Percentiles rank a stretch among this genome's conserved stretches.
These are phyloP conservation scores for Cordyceps cateniannulata DNA, from an alignment of 2,329 filamentous ascomycete genomes.

Conservation along the genomic window DNA sequence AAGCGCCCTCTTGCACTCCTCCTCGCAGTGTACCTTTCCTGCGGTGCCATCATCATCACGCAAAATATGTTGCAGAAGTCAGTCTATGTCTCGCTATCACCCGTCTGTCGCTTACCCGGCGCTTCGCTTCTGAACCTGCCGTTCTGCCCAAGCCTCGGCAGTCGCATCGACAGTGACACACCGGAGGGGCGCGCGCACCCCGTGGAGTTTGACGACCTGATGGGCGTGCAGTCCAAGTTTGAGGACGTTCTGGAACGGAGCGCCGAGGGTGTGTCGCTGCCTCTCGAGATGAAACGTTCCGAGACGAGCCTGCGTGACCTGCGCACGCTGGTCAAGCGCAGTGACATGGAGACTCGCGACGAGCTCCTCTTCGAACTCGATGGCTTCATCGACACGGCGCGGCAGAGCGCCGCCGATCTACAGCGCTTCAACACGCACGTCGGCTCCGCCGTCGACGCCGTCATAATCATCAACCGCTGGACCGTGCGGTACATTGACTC, in stretches of 20 bases:
- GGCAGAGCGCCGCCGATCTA: conserved; percentile 58
- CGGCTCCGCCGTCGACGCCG: conserved; percentile 64
- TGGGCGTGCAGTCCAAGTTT: conserved; percentile 68
- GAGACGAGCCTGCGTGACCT: conserved; percentile 70
- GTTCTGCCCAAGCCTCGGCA: conserved; percentile 46
- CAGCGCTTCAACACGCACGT: conserved; percentile 72
- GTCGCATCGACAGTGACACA: not conserved
- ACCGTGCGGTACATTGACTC: conserved; percentile 63
- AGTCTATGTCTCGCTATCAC: conserved; percentile 55
- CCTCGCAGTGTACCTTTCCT: conserved; percentile 54
- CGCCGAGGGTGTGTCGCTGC: conserved; percentile 58
- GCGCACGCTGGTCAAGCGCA: conserved; percentile 64
- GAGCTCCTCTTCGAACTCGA: conserved; percentile 72
- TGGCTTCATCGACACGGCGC: conserved; percentile 64
- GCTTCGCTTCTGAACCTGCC: conserved; percentile 54
- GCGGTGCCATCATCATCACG: conserved; percentile 52
- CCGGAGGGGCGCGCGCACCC: conserved; percentile 23
- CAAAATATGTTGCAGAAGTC: conserved; percentile 58
- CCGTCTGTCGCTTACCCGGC: conserved; percentile 65
- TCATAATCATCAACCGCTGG: conserved; percentile 71
- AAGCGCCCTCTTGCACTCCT: conserved; percentile 59
- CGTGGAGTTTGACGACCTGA: conserved; percentile 68
- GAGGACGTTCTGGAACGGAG: conserved; percentile 67
- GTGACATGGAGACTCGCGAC: conserved; percentile 58
- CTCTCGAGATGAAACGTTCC: conserved; percentile 71